Evolutionary conservation across 2,329 filamentous ascomycete genomes (phyloP).

Genomic region (Dothiorella sarmentorum): DNA sequence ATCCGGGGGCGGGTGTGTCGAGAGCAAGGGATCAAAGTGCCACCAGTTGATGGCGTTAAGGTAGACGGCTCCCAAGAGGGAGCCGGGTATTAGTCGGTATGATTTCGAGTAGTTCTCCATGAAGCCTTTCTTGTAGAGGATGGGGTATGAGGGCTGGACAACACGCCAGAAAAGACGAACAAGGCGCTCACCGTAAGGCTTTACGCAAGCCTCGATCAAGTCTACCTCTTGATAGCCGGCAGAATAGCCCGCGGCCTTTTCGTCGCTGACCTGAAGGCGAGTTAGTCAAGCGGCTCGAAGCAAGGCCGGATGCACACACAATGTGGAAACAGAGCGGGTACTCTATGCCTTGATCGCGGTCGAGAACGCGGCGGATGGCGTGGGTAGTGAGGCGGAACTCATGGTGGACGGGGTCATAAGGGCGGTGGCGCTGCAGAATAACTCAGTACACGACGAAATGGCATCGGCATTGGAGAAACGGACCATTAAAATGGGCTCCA

Average conservation of each 20-base stretch:
- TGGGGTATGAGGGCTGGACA: slow-evolving; percentile 57
- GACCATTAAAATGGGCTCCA: slow-evolving; percentile 21
- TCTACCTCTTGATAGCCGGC: slow-evolving; percentile 12
- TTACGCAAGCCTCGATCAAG: slow-evolving; percentile 9
- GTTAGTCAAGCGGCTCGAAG: background rate
- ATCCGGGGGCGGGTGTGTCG: slow-evolving; percentile 40
- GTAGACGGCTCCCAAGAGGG: slow-evolving; percentile 59
- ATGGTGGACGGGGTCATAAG: slow-evolving; percentile 16
- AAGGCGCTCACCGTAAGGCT: slow-evolving; percentile 36
- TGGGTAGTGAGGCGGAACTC: slow-evolving; percentile 21
- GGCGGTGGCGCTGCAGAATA: slow-evolving; percentile 17
- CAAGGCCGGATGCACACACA: slow-evolving; percentile 11
- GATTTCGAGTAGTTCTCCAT: slow-evolving; percentile 59
- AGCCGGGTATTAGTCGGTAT: slow-evolving; percentile 57
- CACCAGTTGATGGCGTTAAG: slow-evolving; percentile 62
- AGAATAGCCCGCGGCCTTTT: slow-evolving; percentile 7
- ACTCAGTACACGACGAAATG: background rate
- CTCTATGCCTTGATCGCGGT: slow-evolving; percentile 19
- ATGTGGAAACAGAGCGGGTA: slow-evolving; percentile 21
- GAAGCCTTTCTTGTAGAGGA: slow-evolving; percentile 60
- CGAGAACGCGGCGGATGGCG: slow-evolving; percentile 20
- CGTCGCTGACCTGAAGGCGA: background rate
- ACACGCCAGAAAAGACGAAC: slow-evolving; percentile 71
- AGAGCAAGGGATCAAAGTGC: slow-evolving; percentile 54
- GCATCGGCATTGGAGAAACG: background rate